Percentiles rank a stretch among this genome's conserved stretches.
These are phyloP conservation scores for Plasmodium gaboni DNA, from an alignment of 169 alveolate species.

Conservation along the genomic window DNA sequence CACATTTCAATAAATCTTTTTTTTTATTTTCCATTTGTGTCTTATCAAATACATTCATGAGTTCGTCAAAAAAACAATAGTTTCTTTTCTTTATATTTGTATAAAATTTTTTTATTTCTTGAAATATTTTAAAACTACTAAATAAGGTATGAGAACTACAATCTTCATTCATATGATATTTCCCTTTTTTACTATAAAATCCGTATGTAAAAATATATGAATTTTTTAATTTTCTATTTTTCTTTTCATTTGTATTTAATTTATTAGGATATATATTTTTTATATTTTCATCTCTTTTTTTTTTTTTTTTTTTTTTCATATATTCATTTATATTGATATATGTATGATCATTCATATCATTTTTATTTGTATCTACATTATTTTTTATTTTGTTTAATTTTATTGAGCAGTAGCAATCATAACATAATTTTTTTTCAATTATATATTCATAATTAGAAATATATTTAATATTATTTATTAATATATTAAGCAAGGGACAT, in stretches of 20 bases:
- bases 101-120: constrained; percentile 15
- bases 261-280: background rate
- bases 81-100: constrained; percentile 4
- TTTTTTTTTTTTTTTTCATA: background rate
- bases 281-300: background rate
- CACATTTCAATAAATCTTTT: background rate
- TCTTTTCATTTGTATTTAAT: background rate
- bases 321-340: constrained; percentile 13
- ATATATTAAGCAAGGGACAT: background rate
- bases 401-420: constrained; percentile 14
- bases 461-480: constrained; percentile 6
- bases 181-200: constrained; percentile 47
- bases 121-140: constrained; percentile 30
- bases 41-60: background rate
- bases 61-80: constrained; percentile 18
- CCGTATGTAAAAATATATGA: constrained; percentile 56
- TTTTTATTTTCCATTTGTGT: background rate
- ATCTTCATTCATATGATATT: constrained; percentile 56
- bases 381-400: background rate
- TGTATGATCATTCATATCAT: background rate
- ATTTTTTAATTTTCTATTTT: background rate
- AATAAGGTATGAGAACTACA: constrained; percentile 52
- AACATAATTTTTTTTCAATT: constrained; percentile 25
- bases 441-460: constrained; percentile 37
- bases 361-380: background rate